These are phyloP conservation scores for Yamadazyma taylorii DNA, from an alignment of 1,139 yeast species.

Conservation along the genomic window DNA sequence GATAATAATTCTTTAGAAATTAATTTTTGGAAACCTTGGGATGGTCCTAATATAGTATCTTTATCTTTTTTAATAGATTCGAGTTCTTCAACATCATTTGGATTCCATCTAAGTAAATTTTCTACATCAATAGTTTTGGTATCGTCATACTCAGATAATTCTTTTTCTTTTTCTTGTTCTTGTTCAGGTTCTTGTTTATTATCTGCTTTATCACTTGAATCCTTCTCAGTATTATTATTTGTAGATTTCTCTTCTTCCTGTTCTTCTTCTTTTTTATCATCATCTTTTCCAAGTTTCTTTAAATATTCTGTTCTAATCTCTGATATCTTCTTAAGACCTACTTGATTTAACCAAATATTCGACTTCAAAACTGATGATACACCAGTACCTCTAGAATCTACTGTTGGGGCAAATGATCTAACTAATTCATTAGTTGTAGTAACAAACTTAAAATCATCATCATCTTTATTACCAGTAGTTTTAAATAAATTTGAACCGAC, in stretches of 20 bases:
- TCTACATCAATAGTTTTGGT: slow-evolving; percentile 24
- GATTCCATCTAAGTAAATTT: slow-evolving; percentile 40
- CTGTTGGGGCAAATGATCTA: slow-evolving; percentile 75
- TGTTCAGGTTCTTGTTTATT: slow-evolving; percentile 5
- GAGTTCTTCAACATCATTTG: slow-evolving; percentile 27
- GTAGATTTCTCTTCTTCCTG: slow-evolving; percentile 6
- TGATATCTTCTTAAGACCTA: slow-evolving; percentile 56
- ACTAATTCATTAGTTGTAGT: slow-evolving; percentile 43
- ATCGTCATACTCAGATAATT: slow-evolving; percentile 13
- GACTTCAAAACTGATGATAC: slow-evolving; percentile 64
- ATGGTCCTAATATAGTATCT: slow-evolving; percentile 25
- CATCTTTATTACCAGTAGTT: slow-evolving; percentile 16
- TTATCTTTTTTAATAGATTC: slow-evolving; percentile 29
- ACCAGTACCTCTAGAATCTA: slow-evolving; percentile 71
- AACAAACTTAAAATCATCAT: slow-evolving; percentile 20
- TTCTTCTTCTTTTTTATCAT: slow-evolving; percentile 5
- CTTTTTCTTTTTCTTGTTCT: slow-evolving; percentile 11
- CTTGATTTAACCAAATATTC: slow-evolving; percentile 75
- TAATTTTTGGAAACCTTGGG: slow-evolving; percentile 43
- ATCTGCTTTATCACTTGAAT: slow-evolving; percentile 1
- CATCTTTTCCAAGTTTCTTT: slow-evolving; percentile 18
- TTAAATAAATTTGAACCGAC: slow-evolving; percentile 24
- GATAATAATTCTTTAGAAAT: slow-evolving; percentile 58
- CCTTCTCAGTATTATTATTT: too few species aligned
- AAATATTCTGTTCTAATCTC: slow-evolving; percentile 32